Evolutionary conservation across 2,329 filamentous ascomycete species (phyloP).

Genomic region (Fusarium nygamai): DNA sequence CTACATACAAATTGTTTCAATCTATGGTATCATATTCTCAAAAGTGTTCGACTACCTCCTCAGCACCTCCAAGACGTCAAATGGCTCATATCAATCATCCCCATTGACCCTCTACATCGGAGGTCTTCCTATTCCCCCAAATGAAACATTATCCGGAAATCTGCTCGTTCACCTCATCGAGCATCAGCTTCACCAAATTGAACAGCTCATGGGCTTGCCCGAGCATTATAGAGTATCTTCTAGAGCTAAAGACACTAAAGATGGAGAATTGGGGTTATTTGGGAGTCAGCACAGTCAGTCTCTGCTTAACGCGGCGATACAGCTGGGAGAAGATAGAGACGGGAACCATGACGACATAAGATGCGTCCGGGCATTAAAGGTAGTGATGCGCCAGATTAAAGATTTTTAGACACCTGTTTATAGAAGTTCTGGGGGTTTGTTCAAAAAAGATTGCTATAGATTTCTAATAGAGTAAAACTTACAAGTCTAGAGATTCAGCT

Average conservation of each 20-base stretch:
- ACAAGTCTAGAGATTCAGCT: neutral
- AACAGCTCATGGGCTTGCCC: neutral
- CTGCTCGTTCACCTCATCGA: constrained; percentile 9
- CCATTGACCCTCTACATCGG: neutral
- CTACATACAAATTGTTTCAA: constrained; percentile 14
- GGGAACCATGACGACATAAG: constrained; percentile 11
- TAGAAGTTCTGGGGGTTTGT: neutral
- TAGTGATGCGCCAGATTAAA: constrained; percentile 10
- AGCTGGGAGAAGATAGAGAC: constrained; percentile 7
- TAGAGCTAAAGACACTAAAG: constrained; percentile 1
- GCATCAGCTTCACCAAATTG: constrained; percentile 8
- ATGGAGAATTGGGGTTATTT: constrained; percentile 3
- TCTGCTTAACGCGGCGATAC: neutral
- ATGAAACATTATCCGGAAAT: constrained; percentile 1
- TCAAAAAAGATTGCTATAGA: neutral
- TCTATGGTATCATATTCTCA: constrained; percentile 8
- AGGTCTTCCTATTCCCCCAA: neutral
- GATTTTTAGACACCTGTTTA: constrained; percentile 1
- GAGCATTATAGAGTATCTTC: constrained; percentile 8
- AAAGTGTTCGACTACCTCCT: neutral
- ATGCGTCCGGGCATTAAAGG: constrained; percentile 1
- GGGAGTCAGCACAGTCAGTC: neutral
- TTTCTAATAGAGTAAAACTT: neutral
- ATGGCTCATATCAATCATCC: neutral
- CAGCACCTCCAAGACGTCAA: neutral